Evolutionary conservation across 2,329 filamentous ascomycete species (phyloP), one percentile per base, ranked within the genome.

Genomic region (Verticillium nonalfalfae): DNA sequence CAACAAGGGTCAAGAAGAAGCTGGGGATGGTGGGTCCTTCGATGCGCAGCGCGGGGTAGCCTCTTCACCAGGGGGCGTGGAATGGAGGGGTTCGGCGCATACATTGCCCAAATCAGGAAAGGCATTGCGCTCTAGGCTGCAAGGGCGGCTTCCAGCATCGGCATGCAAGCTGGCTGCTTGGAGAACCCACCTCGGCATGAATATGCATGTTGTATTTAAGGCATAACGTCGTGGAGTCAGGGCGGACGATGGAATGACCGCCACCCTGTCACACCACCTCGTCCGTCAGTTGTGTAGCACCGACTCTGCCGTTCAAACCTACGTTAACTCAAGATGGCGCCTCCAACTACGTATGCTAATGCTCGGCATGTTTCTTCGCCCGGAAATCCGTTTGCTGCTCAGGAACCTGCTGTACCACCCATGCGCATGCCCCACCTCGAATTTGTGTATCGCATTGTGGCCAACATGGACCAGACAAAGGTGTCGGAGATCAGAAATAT

Each of bases 391-490:
- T 65, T 66, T 57, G 62, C 63, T 1, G 61, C 65, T 7, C 59
- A 61, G 35, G 62, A 65, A 9, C 54, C 61, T n/a, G 54, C n/a
- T 33, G 52, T 63, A 31, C 64, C 63, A 10, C 61, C 64, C 18
- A 67, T 68, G 66, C 63, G 64, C 15, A 60, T 62, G 62, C 65
- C 67, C 34, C 63, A 68, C 39, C 58, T 68, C 1, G 61, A 68
- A 13, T 66, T 68, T 55, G 62, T 68, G 56, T 68, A 68, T 36
- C 64, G 64, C 21, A 68, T 67, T 56, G 65, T 68, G 15, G 64
- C 63, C 33, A 58, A 66, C 7, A 68, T 68, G 65, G 60, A 65
- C 18, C 60, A 59, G 7, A 9, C 45, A 13, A 38, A 38, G 7
- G 58, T 50, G 31, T 66, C 59, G n/a, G 54, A 62, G 11, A 68